Base-by-base conservation (phyloP, 2,329 filamentous ascomycete genomes). In the Trichophyton schoenleinii region DNA sequence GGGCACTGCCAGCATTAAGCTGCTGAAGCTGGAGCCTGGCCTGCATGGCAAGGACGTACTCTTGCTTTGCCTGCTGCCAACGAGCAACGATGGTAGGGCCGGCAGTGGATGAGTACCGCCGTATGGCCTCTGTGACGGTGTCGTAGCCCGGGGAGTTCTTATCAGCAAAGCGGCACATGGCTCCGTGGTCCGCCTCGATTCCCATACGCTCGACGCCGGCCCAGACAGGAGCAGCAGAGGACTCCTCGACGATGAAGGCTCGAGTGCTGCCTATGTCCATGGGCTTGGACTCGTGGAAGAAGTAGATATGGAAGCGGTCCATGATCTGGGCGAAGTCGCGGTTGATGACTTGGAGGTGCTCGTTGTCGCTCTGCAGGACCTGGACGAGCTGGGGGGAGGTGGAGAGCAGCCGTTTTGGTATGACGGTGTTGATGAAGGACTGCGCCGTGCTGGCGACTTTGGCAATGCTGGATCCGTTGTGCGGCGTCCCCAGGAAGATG, bases 401-500 rank as follows among this genome's bases (percentile, higher is more conserved):
- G 60, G 88, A 84, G 66, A 90, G 80, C 58, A 89, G 74, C 65
- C 81, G 83, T 69, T 79, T 84, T 0, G 87, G 86, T 9, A 88
- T 70, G 15, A 89, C 78, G 0, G 81, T 80, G 60, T 81, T 80
- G 58, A 84, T 83, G 77, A 90, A 87, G 64, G 80, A 81, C 71
- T 90, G 86, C 38, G 90, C 74, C 60, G 87, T 75, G 9, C 80
- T 74, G 0, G 83, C 87, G 86, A 86, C 89, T 67, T 82, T 80
- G 1, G 87, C 87, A 1, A 85, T 74, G 64, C 85, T 84, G 1
- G 86, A 84, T 7, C 87, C 87, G 18, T 80, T 83, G 70, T 91
- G 88, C 5, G 88, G 88, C 13, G 88, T 91, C 13, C 87, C 88
- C 31, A 91, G 78, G 70, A 91, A 91, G 38, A 91, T 78, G 62